Conservation (phyloP, 2,329 filamentous ascomycete species). For the Aciculosporium take region DNA sequence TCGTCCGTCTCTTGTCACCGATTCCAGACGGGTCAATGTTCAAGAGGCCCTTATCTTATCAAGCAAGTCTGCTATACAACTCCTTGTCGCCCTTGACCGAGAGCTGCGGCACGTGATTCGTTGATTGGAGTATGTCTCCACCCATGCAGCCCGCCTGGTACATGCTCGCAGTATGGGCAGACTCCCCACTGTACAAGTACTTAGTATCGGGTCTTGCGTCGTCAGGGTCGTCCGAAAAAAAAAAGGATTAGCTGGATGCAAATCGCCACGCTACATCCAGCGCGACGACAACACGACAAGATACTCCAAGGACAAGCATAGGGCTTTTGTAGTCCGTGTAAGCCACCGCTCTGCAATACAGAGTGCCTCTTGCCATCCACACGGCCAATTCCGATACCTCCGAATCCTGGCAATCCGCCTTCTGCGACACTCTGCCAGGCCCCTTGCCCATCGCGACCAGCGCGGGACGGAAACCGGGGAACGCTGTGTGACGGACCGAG, state of each 20-base stretch:
- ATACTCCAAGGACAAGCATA: background rate
- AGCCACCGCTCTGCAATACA: background rate
- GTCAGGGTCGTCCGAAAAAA: background rate
- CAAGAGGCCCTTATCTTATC: too few relatives aligned
- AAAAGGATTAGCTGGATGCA: background rate
- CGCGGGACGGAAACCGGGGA: background rate
- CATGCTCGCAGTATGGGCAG: too few relatives aligned
- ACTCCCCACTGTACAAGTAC: too few relatives aligned
- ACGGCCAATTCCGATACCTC: background rate
- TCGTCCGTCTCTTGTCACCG: too few relatives aligned
- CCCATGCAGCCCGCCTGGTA: too few relatives aligned
- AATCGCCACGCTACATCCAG: background rate
- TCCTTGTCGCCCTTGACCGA: too few relatives aligned
- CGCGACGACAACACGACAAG: background rate
- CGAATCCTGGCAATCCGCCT: background rate
- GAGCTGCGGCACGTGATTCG: background rate
- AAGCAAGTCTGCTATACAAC: too few relatives aligned
- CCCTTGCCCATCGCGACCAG: background rate
- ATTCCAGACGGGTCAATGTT: too few relatives aligned
- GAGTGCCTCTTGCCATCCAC: background rate
- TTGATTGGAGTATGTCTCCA: background rate
- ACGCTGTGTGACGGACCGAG: background rate
- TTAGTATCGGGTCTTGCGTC: background rate
- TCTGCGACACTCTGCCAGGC: background rate
- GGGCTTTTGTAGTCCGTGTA: too few relatives aligned